Base-by-base conservation (phyloP, 2,329 filamentous ascomycete species). In the Penicillium sp. region DNA sequence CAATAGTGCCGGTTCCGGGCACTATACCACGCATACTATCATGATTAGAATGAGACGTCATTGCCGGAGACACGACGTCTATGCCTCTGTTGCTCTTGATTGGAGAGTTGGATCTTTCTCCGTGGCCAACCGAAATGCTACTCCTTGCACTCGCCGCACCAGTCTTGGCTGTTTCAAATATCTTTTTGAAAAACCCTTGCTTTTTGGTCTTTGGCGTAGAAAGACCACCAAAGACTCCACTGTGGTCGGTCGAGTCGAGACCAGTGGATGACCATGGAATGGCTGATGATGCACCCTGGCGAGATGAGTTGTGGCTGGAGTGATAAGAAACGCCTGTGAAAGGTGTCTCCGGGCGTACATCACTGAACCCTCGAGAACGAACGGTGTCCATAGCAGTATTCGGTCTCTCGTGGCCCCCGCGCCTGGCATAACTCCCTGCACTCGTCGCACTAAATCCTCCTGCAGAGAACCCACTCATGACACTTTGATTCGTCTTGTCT, bases 401-500 rank as follows among this genome's bases (percentile, higher is more conserved):
- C 46, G 66, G 79, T 69, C 72, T 77, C 69, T 72, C 69, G 30
- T 64, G 60, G 58, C 62, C 47, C 53, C 69, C 48, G 67, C 89
- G 89, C 57, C 92, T 85, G 29, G 91, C 92, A 60, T 95, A 84
- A 74, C 93, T 97, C 50, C 92, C 94, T 14, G 94, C 94, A 74
- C 94, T 97, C 14, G 94, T 97, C 47, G 91, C 90, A 71, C 93
- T 97, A 73, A 97, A 91, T 11, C 84, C 93, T 47, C 92, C 87
- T 0, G 94, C 94, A 49, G 94, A 97, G 48, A 84, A 82, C 3
- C 93, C 94, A 70, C 93, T 97, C 93, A 97, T 97, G 40, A 99
- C 73, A 66, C 90, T 97, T 64, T 88, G 85, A 63, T 87, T 86
- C 14, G 91, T 97, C 69, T 85, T 86, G 62, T 89, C 85, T 1